Percentiles rank a stretch among this genome's conserved stretches.
These are phyloP conservation scores for Incumbomyces delicatus DNA, from an alignment of 2,329 filamentous ascomycete species.

Conservation along the genomic window DNA sequence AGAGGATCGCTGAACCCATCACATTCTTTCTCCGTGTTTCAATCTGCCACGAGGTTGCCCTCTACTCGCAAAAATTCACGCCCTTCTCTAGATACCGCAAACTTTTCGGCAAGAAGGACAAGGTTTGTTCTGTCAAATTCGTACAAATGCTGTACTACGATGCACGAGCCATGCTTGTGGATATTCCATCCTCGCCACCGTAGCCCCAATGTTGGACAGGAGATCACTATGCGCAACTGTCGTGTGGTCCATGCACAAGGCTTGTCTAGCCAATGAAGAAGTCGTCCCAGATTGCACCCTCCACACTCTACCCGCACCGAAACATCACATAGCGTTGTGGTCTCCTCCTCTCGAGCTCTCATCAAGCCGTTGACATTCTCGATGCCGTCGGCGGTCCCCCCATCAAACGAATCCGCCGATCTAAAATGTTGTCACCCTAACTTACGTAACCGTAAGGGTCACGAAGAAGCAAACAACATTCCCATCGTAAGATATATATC, in stretches of 20 bases:
- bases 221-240: background rate
- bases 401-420: background rate
- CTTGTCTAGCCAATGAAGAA: background rate
- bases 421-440: background rate
- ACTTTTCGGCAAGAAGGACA: background rate
- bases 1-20: too few relatives aligned
- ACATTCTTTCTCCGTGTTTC: too few relatives aligned
- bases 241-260: background rate
- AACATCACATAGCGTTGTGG: background rate
- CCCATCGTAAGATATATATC: too few relatives aligned
- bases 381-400: background rate
- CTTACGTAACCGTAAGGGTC: too few relatives aligned
- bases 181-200: background rate
- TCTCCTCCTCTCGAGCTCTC: background rate
- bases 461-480: too few relatives aligned
- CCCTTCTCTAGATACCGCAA: background rate
- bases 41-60: too few relatives aligned
- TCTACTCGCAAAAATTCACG: too few relatives aligned
- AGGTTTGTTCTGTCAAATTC: background rate
- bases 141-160: background rate
- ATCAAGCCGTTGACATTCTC: background rate
- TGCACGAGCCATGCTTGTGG: constrained; percentile 3
- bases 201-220: background rate
- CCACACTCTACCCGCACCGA: background rate
- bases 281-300: background rate